A percentile compares a stretch with the other conserved stretches of the same genome.
Conservation (phyloP, 495 filamentous ascomycete species). For the Neurospora sp. region DNA sequence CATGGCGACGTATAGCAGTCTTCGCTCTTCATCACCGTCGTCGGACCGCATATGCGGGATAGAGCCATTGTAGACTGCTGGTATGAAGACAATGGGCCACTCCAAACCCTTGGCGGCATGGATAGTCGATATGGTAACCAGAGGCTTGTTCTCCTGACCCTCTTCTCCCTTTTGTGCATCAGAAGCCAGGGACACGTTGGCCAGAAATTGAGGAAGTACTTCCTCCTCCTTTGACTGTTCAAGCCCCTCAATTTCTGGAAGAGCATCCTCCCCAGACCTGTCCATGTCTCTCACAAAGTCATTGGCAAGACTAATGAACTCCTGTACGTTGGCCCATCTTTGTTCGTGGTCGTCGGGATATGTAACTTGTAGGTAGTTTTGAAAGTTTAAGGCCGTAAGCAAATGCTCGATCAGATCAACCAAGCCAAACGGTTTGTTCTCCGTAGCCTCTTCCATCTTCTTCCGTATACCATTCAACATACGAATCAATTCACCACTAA, state of each 20-base stretch:
- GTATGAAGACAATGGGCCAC: constrained; percentile 96
- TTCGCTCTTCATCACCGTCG: constrained; percentile 78
- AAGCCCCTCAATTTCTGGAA: constrained; percentile 70
- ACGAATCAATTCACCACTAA: constrained; percentile 34
- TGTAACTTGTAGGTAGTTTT: constrained; percentile 57
- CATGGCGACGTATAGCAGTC: constrained; percentile 96
- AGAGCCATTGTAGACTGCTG: constrained; percentile 79
- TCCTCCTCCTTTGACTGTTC: constrained; percentile 60
- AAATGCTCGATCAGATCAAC: constrained; percentile 65
- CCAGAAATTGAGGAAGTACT: constrained; percentile 68
- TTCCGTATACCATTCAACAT: constrained; percentile 50
- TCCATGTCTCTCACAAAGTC: constrained; percentile 48
- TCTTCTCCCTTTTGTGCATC: constrained; percentile 57
- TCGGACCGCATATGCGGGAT: constrained; percentile 94
- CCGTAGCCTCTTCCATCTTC: constrained; percentile 42
- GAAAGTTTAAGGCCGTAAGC: constrained; percentile 61
- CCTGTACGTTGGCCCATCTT: constrained; percentile 87
- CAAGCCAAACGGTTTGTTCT: constrained; percentile 37
- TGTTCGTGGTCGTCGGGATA: constrained; percentile 70
- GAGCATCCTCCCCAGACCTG: constrained; percentile 49
- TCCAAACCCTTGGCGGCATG: constrained; percentile 95
- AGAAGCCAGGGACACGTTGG: constrained; percentile 78
- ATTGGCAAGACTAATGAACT: constrained; percentile 67
- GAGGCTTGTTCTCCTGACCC: constrained; percentile 44
- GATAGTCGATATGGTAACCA: constrained; percentile 91